phyloP scores from a whole-genome alignment of 257 asterid genomes.

The Cordia subcordata region DNA sequence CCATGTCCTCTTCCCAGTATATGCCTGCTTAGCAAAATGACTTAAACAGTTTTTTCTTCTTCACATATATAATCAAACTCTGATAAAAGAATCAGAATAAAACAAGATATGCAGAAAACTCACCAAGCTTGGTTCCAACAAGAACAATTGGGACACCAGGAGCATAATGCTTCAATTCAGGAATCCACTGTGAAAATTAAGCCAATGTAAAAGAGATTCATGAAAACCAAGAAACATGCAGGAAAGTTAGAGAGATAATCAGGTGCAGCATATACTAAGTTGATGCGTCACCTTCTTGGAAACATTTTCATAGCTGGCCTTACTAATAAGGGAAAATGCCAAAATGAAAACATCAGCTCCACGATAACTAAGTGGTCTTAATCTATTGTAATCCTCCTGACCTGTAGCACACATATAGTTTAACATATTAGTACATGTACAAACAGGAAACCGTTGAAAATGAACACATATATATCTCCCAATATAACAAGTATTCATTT shows the following conservation, averaged over 20 bases:
- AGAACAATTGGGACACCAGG: conserved; percentile 58
- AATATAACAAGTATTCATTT: not conserved
- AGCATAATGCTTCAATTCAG: conserved; percentile 58
- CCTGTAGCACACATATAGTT: conserved; percentile 23
- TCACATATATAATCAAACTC: not conserved
- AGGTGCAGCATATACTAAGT: too few species aligned
- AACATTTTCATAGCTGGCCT: conserved; percentile 57
- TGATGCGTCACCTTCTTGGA: conserved; percentile 37
- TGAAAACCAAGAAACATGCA: conserved; percentile 2
- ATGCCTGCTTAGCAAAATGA: too few species aligned
- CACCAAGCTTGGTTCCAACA: conserved; percentile 55
- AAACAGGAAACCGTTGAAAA: not conserved
- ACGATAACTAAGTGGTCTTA: conserved; percentile 54
- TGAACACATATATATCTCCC: not conserved
- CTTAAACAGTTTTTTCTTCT: not conserved
- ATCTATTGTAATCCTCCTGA: conserved; percentile 52
- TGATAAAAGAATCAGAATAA: not conserved
- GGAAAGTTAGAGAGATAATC: not conserved
- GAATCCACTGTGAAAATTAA: conserved; percentile 42
- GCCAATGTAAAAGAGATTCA: conserved; percentile 9
- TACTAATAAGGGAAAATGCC: conserved; percentile 56
- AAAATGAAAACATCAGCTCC: conserved; percentile 59
- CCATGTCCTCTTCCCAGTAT: too few species aligned
- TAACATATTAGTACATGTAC: not conserved
- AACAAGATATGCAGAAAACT: conserved; percentile 7